phyloP scores from a whole-genome alignment of 495 filamentous ascomycete genomes.

The Glonium stellatum region DNA sequence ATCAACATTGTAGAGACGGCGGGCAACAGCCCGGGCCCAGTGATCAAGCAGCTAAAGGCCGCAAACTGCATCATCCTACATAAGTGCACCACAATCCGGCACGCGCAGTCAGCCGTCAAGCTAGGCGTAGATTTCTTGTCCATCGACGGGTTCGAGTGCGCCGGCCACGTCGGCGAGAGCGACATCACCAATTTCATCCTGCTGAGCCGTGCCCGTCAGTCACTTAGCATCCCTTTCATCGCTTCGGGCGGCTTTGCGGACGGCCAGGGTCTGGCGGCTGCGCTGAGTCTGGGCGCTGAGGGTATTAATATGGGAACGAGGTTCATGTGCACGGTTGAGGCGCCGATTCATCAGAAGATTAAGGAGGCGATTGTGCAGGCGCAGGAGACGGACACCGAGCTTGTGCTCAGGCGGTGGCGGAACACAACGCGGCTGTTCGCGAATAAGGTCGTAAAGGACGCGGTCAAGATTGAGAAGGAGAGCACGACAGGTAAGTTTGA shows the following conservation, averaged over 20 bases:
- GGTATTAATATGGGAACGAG: constrained; percentile 96
- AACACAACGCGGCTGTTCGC: constrained; percentile 84
- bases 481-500: constrained; percentile 83
- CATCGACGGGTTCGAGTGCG: constrained; percentile 97
- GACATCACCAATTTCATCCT: constrained; percentile 99
- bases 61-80: constrained; percentile 75
- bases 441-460: constrained; percentile 80
- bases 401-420: constrained; percentile 84
- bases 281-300: constrained; percentile 82
- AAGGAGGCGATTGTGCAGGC: constrained; percentile 88
- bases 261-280: constrained; percentile 87
- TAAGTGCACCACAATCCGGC: constrained; percentile 95
- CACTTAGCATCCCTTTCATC: constrained; percentile 82
- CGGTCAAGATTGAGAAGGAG: constrained; percentile 74
- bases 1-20: constrained; percentile 95
- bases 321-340: constrained; percentile 89
- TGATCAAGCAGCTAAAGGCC: constrained; percentile 82
- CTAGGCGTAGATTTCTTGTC: constrained; percentile 93
- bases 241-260: constrained; percentile 94
- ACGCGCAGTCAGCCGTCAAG: constrained; percentile 86
- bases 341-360: constrained; percentile 86
- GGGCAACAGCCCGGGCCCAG: constrained; percentile 85
- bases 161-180: constrained; percentile 88
- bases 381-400: constrained; percentile 80
- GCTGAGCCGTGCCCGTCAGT: constrained; percentile 76